Conservation (phyloP, 2,329 filamentous ascomycete genomes). For the Fusarium chaquense region DNA sequence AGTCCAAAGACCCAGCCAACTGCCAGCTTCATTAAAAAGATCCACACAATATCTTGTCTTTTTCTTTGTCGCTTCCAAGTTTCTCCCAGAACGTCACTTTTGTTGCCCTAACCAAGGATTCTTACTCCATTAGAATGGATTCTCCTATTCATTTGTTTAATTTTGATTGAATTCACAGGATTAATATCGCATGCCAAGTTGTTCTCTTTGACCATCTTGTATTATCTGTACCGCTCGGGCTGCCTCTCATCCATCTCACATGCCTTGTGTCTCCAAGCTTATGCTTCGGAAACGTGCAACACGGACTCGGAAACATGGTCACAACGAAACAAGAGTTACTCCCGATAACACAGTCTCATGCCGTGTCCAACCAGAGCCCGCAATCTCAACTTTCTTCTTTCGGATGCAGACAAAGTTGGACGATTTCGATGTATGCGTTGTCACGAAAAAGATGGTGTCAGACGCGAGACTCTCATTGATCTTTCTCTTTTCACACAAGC, state of each 20-base stretch:
- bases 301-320: neutral
- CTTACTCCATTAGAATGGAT: neutral
- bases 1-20: conserved; percentile 1
- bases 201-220: neutral
- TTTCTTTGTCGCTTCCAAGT: conserved; percentile 17
- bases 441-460: conserved; percentile 38
- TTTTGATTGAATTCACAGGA: neutral
- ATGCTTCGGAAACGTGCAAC: conserved; percentile 17
- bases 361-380: conserved; percentile 22
- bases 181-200: conserved; percentile 1
- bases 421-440: conserved; percentile 40
- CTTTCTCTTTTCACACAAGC: conserved; percentile 9
- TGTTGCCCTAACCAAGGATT: neutral
- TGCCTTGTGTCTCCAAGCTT: conserved; percentile 7
- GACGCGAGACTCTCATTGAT: conserved; percentile 14
- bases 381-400: conserved; percentile 19
- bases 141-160: neutral
- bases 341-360: neutral
- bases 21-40: conserved; percentile 17
- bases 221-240: neutral
- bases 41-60: conserved; percentile 29
- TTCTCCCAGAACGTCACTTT: conserved; percentile 18
- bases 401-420: conserved; percentile 37
- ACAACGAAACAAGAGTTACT: neutral
- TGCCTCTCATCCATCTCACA: conserved; percentile 2